Conservation (phyloP, 495 filamentous ascomycete species). For the Halenospora varia region DNA sequence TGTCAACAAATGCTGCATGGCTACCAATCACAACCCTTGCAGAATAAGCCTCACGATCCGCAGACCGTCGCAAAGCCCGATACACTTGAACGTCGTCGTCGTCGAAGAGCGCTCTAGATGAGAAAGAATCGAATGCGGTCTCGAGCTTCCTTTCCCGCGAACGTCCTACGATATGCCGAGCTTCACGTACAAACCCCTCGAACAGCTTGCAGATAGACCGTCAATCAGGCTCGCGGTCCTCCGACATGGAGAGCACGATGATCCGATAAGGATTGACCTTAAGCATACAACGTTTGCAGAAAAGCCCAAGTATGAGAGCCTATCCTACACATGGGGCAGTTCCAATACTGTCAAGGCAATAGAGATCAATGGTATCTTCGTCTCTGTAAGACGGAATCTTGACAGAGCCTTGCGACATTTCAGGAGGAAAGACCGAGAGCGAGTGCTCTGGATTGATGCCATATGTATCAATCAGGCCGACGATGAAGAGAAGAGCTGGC, state of each 20-base stretch:
- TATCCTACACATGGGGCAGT: conserved; percentile 9
- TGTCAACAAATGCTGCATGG: not conserved
- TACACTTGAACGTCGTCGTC: not conserved
- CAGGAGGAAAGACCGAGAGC: not conserved
- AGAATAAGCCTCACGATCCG: not conserved
- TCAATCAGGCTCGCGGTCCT: conserved; percentile 12
- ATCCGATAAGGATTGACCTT: conserved; percentile 2
- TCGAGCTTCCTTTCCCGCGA: not conserved
- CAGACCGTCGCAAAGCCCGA: not conserved
- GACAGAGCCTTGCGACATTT: conserved; percentile 11
- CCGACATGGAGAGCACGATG: not conserved
- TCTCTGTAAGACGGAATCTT: conserved; percentile 6
- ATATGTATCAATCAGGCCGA: conserved; percentile 14
- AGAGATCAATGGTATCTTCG: conserved; percentile 1
- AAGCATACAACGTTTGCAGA: conserved; percentile 10
- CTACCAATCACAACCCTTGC: not conserved
- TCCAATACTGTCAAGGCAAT: not conserved
- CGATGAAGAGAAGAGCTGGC: not conserved
- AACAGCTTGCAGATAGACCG: not conserved
- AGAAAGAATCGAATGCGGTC: not conserved
- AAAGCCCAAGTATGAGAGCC: conserved; percentile 6
- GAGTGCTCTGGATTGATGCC: conserved; percentile 13
- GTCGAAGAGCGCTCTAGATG: not conserved
- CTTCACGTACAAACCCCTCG: conserved; percentile 12
- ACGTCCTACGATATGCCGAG: not conserved